Percentiles rank a stretch among this genome's conserved stretches.
Conservation (phyloP, 106 monocot species). For the Dendrobium nobile region DNA sequence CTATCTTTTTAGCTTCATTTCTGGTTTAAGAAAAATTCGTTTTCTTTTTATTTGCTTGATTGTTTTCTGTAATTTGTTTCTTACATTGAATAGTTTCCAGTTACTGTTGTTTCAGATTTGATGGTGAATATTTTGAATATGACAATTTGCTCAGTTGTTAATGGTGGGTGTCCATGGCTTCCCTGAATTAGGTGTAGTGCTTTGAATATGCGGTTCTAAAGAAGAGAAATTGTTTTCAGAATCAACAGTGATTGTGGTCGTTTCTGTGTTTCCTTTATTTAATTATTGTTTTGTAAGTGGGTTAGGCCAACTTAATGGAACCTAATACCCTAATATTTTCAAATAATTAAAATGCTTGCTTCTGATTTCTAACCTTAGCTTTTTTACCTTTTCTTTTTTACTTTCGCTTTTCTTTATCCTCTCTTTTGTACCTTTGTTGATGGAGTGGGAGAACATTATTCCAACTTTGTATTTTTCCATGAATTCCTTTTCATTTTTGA, state of each 20-base stretch:
- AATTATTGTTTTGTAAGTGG: not conserved
- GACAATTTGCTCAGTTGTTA: too few species aligned
- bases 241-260: not conserved
- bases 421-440: not conserved
- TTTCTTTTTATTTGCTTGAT: not conserved
- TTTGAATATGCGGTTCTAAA: not conserved
- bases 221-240: not conserved
- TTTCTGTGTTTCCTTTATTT: not conserved
- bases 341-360: not conserved
- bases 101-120: too few species aligned
- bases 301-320: not conserved
- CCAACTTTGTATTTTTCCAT: slow-evolving; percentile 10
- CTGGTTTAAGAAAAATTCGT: not conserved
- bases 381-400: not conserved
- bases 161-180: too few species aligned
- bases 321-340: not conserved
- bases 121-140: too few species aligned
- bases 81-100: not conserved
- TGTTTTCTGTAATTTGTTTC: not conserved
- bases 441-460: slow-evolving; percentile 13
- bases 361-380: not conserved
- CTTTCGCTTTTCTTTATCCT: slow-evolving; percentile 8
- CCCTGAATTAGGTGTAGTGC: too few species aligned
- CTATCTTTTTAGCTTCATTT: not conserved
- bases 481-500: slow-evolving; percentile 2